Evolutionary conservation across 805 yeast species (phyloP), one percentile per base, ranked within the genome.

Genomic region (Wickerhamomyces canadensis): DNA sequence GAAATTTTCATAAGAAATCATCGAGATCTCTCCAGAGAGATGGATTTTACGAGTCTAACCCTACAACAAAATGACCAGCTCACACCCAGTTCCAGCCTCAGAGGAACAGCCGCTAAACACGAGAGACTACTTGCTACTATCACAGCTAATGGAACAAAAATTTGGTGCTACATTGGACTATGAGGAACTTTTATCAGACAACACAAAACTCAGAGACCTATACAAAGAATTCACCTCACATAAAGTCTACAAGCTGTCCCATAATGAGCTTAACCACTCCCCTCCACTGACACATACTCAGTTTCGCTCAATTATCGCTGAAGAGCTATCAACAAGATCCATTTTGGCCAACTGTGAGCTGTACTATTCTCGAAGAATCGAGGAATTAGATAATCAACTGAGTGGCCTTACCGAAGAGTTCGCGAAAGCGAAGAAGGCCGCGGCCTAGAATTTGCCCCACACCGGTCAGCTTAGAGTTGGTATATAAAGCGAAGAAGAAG

Each of bases 271-370:
- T 11, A 29, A 29, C 24, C 17, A 19, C 10, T 4, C 22, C 7
- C 12, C 11, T 8, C 8, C 16, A 5, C 14, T 50, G 9, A 25
- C 48, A 0, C 33, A 11, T 14, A 27, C 36, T 13, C 38, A 38
- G 27, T 28, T 47, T 16, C 19, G 16, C 12, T 12, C 21, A 11
- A 30, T 47, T 11, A 24, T 44, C 9, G 32, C 24, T 4, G 5
- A 8, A 15, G 18, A 13, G 13, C 24, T 29, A 14, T 18, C 32
- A 6, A 6, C 34, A 18, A n/a, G 27, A 24, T 35, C 34, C 4
- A 21, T 51, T 11, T 27, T 52, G 22, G 43, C 45, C 30, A 39
- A 51, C 19, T 52, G 57, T 22, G 58, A 53, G 35, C 35, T 29
- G 8, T 44, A 35, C 39, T 46, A 52, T 37, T 37, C 39, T 2